Conservation (phyloP, 768 basidiomycete species). For the Xerocomellus dryophilus region DNA sequence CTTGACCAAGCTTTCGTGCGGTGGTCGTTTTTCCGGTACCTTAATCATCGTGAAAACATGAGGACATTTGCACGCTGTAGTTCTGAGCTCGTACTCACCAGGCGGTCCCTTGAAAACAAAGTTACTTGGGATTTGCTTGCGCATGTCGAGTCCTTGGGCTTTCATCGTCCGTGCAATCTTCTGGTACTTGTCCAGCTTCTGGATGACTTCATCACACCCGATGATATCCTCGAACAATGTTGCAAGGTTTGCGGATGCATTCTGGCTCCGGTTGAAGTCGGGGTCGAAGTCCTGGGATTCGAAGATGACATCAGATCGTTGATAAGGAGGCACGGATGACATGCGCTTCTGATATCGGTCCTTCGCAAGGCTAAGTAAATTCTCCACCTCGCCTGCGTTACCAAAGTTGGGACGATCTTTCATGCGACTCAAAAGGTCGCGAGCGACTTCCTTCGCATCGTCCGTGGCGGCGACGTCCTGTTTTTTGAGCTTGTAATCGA, state of each 20-base stretch:
- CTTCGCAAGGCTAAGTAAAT: constrained; percentile 52
- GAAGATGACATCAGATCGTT: constrained; percentile 30
- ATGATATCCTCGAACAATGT: constrained; percentile 63
- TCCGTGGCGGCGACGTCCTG: constrained; percentile 58
- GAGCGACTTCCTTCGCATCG: constrained; percentile 54
- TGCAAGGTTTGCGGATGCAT: constrained; percentile 48
- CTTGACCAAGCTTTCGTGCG: constrained; percentile 59
- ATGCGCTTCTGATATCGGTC: constrained; percentile 42
- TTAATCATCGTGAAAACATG: constrained; percentile 18
- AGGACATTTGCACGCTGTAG: background rate
- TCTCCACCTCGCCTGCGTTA: constrained; percentile 64
- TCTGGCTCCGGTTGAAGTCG: constrained; percentile 48
- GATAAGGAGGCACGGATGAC: constrained; percentile 19
- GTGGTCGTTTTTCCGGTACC: constrained; percentile 65
- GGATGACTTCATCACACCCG: constrained; percentile 53
- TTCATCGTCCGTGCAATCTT: constrained; percentile 44
- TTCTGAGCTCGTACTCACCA: constrained; percentile 35
- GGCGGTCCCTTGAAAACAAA: constrained; percentile 76
- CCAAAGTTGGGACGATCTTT: constrained; percentile 58
- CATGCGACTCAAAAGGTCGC: constrained; percentile 39
- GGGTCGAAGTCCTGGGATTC: constrained; percentile 59
- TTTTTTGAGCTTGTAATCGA: constrained; percentile 53
- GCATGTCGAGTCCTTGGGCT: constrained; percentile 39
- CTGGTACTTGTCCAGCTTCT: constrained; percentile 51
- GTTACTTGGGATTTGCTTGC: constrained; percentile 55